Base-by-base conservation (phyloP, 257 asterid genomes). In the Nicotiana paniculata region DNA sequence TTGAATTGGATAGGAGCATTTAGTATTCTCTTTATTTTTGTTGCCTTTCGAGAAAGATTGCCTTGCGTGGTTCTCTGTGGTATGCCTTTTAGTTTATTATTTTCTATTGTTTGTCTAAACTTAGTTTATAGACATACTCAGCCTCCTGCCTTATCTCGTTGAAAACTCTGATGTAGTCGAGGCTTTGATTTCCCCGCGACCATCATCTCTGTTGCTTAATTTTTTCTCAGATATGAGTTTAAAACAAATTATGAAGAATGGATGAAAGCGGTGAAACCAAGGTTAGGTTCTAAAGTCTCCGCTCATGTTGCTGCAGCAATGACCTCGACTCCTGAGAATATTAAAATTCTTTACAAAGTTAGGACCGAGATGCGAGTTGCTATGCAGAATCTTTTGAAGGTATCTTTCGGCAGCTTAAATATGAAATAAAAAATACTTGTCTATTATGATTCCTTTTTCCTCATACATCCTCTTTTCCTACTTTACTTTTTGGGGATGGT, bases 201-300 rank as follows among this genome's bases (percentile, higher is more conserved):
- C 51, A 32, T 33, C 10, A 16, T 77, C 57, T 59, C 79, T 51
- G 79, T 48, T 74, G 43, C 63, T 74, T 74, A 26, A 28, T 51
- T 65, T 78, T 21, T 83, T 88, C 84, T 51, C 98, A 96, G 99
- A 55, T 86, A 92, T 35, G 99, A 94, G 89, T 96, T 94, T 90
- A 94, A 87, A 86, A 90, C 91, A 80, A 91, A 93, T 91, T 91
- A 93, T 81, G 98, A 90, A 86, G 99, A 88, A 85, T 94, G 99
- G 99, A 77, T 91, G 64, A 90, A 84, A 82, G 88, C 94, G 58
- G 93, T 86, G 83, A 94, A 94, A 88, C 94, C 93, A 76, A 93
- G 88, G 87, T 88, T 94, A 69, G 89, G 87, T 33, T 88, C 91
- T 74, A 86, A 88, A 82, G 88, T 89, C 66, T 91, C 97, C 61